Base-by-base conservation (phyloP, 148 eudicot species). In the Camellia lanceoleosa region DNA sequence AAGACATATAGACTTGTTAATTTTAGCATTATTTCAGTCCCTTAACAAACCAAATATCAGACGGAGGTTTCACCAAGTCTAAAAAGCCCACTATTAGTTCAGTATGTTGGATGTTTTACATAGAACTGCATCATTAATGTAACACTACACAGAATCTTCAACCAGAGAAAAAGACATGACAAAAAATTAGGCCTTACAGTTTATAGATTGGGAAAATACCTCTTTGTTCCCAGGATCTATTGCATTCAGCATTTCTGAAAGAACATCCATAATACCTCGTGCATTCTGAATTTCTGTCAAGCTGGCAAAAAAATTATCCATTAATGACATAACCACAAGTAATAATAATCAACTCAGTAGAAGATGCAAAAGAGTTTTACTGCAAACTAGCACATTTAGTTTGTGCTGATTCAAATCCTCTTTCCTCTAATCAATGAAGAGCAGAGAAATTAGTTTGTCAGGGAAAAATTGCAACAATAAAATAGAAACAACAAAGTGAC, bases 231-330 rank as follows among this genome's bases (percentile, higher is more conserved):
- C 85, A 58, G 96, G 97, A 84, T 87, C 93, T 72, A 95, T 58
- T 66, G 98, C 98, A 87, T 55, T 93, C 87, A 95, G 79, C 97
- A 95, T 93, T 88, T 95, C 96, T 55, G 94, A 56, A 77, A 95
- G 92, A 71, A 95, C 94, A 85, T 93, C 93, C 97, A 95, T 87
- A 82, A 90, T 87, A 59, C 97, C 97, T 47, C 93, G 89, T 68
- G 96, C 97, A 84, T 89, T 93, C 81, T 95, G 97, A 77, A 93
- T 89, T 85, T 95, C 98, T 23, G 91, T 76, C 91, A 90, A 79
- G 86, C 98, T 95, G 77, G 71, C 43, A 83, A 65, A 83, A 20
- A 77, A 72, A 71, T 1, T 23, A 7, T 54, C 1, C 38, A 10
- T 81, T 46, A 62, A 70, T 4, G 70, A 47, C 52, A 70, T 2